A percentile compares a stretch with the other conserved stretches of the same genome.
Conservation (phyloP, 305 asterid genomes). For the Solanum hybrid region DNA sequence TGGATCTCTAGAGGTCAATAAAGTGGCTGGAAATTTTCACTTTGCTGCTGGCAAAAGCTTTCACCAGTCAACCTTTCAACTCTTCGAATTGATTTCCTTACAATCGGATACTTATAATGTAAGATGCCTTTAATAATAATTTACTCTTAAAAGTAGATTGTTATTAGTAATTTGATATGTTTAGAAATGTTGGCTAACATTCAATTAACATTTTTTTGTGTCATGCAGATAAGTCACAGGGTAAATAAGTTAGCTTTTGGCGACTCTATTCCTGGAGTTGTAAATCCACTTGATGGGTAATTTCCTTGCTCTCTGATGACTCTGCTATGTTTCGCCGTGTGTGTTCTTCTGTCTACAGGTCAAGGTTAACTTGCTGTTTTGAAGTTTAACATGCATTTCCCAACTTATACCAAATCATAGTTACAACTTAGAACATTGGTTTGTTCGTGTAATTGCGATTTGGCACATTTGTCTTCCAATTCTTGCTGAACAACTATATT, state of each 20-base stretch:
- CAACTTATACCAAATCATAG: not conserved
- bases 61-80: conserved; percentile 43
- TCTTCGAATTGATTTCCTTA: conserved; percentile 61
- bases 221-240: conserved; percentile 85
- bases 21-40: conserved; percentile 97
- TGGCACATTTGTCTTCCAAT: not conserved
- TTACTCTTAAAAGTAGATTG: not conserved
- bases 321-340: not conserved
- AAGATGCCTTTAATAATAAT: conserved; percentile 16
- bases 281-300: conserved; percentile 94
- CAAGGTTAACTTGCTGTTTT: not conserved
- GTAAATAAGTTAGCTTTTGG: conserved; percentile 86
- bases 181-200: not conserved
- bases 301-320: conserved; percentile 9
- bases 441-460: not conserved
- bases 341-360: not conserved
- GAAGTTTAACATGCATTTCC: not conserved
- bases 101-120: conserved; percentile 70
- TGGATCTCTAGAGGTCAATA: conserved; percentile 90
- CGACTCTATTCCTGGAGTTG: conserved; percentile 74
- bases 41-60: conserved; percentile 86
- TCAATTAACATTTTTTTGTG: conserved; percentile 12
- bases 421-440: not conserved
- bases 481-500: not conserved
- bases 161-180: not conserved